Percentiles rank a stretch among this genome's conserved stretches.
Conservation (phyloP, 1,139 yeast genomes). For the Blastobotrys aristatus region DNA sequence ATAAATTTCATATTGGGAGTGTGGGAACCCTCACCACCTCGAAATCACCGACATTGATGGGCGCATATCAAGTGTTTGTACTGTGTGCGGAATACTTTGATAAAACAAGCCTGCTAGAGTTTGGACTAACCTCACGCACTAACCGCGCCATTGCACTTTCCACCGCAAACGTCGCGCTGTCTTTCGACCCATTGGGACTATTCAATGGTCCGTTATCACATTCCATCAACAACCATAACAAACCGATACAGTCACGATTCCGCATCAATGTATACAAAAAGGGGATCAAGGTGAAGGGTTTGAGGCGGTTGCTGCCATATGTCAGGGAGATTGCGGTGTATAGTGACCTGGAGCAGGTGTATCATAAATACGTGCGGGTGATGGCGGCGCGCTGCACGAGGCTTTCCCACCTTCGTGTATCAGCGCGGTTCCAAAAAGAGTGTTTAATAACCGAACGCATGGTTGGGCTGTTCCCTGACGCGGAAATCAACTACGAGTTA, state of each 20-base stretch:
- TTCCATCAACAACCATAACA: no score
- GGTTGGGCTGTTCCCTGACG: background rate
- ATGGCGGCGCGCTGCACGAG: background rate
- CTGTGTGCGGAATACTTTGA: no score
- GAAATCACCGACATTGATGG: no score
- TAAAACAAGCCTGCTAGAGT: no score
- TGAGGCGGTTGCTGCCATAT: background rate
- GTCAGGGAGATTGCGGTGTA: background rate
- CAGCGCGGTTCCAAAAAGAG: background rate
- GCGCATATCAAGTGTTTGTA: no score
- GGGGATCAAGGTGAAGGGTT: no score
- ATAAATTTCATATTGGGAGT: no score
- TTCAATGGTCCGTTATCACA: no score
- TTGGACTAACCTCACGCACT: no score
- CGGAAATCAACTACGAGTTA: background rate
- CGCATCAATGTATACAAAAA: no score
- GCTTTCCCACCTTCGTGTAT: background rate
- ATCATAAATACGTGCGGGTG: background rate
- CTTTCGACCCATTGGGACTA: background rate
- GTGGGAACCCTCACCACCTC: no score
- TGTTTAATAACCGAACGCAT: background rate
- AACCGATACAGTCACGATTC: no score
- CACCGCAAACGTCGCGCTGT: background rate
- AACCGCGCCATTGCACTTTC: background rate
- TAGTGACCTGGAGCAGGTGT: background rate